Base-by-base conservation (phyloP, 2,329 filamentous ascomycete species). In the Fusarium temperatum region DNA sequence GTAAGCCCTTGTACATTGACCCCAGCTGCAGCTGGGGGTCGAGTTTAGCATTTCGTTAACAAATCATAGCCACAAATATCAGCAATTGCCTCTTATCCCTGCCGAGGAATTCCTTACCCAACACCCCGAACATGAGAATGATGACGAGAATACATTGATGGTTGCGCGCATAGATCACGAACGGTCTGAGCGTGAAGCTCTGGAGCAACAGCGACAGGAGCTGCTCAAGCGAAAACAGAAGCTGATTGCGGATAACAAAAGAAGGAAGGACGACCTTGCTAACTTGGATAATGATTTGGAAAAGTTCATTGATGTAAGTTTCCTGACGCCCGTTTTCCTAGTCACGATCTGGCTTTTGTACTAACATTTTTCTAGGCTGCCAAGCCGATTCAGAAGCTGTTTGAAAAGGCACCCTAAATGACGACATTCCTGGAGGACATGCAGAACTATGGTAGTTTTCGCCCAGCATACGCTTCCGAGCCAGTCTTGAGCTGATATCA, bases 241-340 rank as follows among this genome's bases (percentile, higher is more conserved):
- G 81, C 85, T 91, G 55, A 90, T 89, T 58, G 85, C 88, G 3
- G 89, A 91, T 81, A 98, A 98, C 81, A 97, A 97, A 84, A 94
- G 94, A 84, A 90, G 96, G 75, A 98, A 97, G 81, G 95, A 98
- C 63, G 95, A 98, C 78, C 85, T 99, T 55, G 95, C 93, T 26
- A 98, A 93, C 78, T 85, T 99, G 69, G 96, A 99, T 78, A 93
- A 93, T 79, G 94, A 98, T 82, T 85, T 98, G 65, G 96, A 98
- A 84, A 95, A 94, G 79, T 98, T 98, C 80, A 96, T 98, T 78
- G 94, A 97, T 82, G 93, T 94, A 79, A 80, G 92, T 85, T 36
- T 26, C 14, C n/a, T 15, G 22, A 32, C 8, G 17, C 26, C 26
- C 36, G 53, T 10, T 53, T 12, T 17, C 18, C 17, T 32, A 20